Conservation (phyloP, 2,329 filamentous ascomycete species). For the Aphanocladium album region DNA sequence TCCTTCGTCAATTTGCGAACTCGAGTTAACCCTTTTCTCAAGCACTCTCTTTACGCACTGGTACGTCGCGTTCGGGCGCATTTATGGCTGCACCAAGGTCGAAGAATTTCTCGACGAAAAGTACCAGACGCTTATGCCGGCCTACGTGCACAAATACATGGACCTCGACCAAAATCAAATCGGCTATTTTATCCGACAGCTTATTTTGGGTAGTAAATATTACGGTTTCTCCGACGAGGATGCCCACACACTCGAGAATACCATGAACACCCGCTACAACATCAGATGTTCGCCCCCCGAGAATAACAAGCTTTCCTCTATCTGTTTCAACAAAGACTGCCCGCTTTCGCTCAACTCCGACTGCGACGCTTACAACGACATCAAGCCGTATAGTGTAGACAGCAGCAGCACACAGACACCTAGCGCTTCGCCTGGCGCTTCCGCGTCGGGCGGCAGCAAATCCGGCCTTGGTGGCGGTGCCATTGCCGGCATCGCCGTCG, state of each 20-base stretch:
- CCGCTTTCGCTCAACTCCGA: constrained; percentile 22
- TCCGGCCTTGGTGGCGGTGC: constrained; percentile 3
- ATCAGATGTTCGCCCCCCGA: constrained; percentile 22
- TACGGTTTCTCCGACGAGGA: constrained; percentile 26
- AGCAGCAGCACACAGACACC: not conserved
- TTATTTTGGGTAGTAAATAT: constrained; percentile 20
- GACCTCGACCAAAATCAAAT: constrained; percentile 24
- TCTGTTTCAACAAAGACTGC: constrained; percentile 24
- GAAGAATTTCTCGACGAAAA: constrained; percentile 13
- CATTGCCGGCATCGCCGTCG: constrained; percentile 6
- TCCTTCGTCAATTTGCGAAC: not conserved
- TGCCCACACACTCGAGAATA: constrained; percentile 17
- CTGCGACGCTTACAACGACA: constrained; percentile 22
- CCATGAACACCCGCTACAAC: constrained; percentile 26
- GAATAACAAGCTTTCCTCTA: constrained; percentile 20
- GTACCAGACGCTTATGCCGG: constrained; percentile 14
- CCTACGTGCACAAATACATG: constrained; percentile 31
- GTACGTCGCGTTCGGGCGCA: constrained; percentile 23
- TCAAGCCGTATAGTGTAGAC: constrained; percentile 14
- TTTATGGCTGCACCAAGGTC: constrained; percentile 23
- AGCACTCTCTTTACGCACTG: constrained; percentile 25
- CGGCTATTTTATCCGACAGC: constrained; percentile 27
- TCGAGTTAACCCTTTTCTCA: not conserved
- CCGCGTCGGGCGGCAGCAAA: not conserved
- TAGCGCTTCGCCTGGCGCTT: not conserved